Evolutionary conservation across 2,329 filamentous ascomycete species (phyloP).

Genomic region (Fusarium drepaniforme): DNA sequence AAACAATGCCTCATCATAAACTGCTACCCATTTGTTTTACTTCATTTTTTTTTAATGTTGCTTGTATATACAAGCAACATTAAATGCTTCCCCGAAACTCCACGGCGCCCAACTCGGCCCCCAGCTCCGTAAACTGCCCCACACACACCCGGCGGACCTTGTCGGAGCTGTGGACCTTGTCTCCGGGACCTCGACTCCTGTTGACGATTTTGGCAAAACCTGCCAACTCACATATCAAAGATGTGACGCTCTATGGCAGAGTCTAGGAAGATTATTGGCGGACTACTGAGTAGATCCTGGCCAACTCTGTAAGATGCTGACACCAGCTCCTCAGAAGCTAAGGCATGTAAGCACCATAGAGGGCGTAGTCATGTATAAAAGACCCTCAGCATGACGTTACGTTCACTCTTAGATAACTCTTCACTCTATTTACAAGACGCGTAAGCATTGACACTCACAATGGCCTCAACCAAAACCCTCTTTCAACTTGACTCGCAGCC

Average conservation of each 20-base stretch:
- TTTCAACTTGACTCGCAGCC: constrained; percentile 33
- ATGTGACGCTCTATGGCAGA: background rate
- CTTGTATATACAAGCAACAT: background rate
- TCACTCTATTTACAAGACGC: no score
- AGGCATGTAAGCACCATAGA: background rate
- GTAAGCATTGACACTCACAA: background rate
- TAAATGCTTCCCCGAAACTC: background rate
- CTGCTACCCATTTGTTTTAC: background rate
- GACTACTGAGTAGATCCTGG: background rate
- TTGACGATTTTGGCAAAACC: background rate
- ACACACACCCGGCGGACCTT: background rate
- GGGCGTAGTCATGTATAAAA: background rate
- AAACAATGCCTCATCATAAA: background rate
- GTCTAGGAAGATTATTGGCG: background rate
- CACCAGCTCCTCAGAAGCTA: background rate
- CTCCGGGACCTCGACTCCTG: background rate
- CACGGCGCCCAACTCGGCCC: background rate
- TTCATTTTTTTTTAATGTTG: background rate
- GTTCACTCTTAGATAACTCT: background rate
- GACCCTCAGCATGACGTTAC: background rate
- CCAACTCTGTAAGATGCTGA: constrained; percentile 7
- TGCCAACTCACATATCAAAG: background rate
- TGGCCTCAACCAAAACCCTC: constrained; percentile 24
- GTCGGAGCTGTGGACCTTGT: background rate
- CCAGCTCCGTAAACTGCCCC: background rate